Evolutionary conservation across 2,329 filamentous ascomycete species (phyloP), one percentile per base, ranked within the genome.

Genomic region (Pseudogymnoascus sp.): DNA sequence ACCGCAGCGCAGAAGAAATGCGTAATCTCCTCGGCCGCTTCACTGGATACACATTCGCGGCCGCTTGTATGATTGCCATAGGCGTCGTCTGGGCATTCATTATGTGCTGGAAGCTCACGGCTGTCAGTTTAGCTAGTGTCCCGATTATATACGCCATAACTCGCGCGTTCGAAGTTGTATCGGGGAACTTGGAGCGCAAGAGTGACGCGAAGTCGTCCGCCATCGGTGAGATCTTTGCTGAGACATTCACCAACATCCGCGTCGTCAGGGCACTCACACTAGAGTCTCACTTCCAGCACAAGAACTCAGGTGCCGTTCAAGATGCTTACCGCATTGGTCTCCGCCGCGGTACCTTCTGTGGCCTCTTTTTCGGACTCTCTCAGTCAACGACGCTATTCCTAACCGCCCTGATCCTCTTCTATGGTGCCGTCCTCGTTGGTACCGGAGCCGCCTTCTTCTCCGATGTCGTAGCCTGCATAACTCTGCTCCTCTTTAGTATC

Each of bases 1-100:
- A 96, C 69, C 83, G 88, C 13, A 89, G 90, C 68, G 89, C 88
- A 0, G 92, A 97, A 71, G 91, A 96, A 71, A 92, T 94, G 83
- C 83, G 89, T 7, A 92, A 90, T 67, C 77, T 97, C 0, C 80
- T 96, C 0, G 88, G 89, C 1, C 83, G 88, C 1, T 96, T 96
- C 69, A 80, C 87, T 0, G 87, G 88, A 1, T 84, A 88, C 60
- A 73, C 88, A 0, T 78, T 92, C 12, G 83, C 87, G 8, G 86
- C 89, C 3, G 70, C 79, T 0, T 74, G 84, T 60, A 92, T 96
- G 80, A 79, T 89, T 15, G 62, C 76, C 0, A 81, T 88, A n/a
- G 86, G 90, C 0, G 69, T 94, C 5, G 69, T 82, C 1, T 97
- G 92, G 92, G 86, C 90, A 3, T 73, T 95, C 13, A 72, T 79